phyloP scores from a whole-genome alignment of 2,329 filamentous ascomycete species.

The Pestalotiopsis fici region DNA sequence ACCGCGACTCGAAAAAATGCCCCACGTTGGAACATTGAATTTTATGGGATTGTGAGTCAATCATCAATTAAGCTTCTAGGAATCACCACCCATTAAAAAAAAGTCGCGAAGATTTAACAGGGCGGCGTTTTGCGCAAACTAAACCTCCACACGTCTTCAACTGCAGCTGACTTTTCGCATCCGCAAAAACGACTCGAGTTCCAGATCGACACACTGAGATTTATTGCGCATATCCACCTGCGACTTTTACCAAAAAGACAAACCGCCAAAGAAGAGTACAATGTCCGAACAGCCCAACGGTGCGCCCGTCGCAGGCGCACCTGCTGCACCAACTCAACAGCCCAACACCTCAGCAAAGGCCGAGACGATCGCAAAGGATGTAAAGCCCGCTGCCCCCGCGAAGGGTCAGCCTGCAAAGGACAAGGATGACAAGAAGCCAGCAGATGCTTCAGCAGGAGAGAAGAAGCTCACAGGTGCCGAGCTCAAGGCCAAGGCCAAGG shows the following conservation, averaged over 20 bases:
- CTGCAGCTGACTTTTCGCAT: background rate
- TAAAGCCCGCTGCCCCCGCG: constrained; percentile 9
- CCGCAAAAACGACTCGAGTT: background rate
- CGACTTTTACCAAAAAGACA: background rate
- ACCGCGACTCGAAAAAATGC: constrained; percentile 1
- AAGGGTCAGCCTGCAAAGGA: constrained; percentile 10
- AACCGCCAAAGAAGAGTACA: background rate
- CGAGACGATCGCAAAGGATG: background rate
- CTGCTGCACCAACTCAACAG: background rate
- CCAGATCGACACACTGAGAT: background rate
- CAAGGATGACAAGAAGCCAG: constrained; percentile 20
- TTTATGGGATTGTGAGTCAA: constrained; percentile 9
- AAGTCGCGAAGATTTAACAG: background rate
- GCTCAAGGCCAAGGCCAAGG: constrained; percentile 85
- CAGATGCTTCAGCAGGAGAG: constrained; percentile 26
- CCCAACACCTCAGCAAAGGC: background rate
- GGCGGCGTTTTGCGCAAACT: background rate
- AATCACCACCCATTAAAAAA: background rate
- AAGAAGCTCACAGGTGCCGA: constrained; percentile 72
- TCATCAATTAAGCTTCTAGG: background rate
- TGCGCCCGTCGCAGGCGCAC: constrained; percentile 3
- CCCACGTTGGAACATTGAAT: constrained; percentile 9
- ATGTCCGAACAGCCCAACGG: constrained; percentile 9
- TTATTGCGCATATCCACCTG: background rate
- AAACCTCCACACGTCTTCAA: background rate